Conservation (phyloP, 768 basidiomycete species). For the Holtermanniella nyarrowii region DNA sequence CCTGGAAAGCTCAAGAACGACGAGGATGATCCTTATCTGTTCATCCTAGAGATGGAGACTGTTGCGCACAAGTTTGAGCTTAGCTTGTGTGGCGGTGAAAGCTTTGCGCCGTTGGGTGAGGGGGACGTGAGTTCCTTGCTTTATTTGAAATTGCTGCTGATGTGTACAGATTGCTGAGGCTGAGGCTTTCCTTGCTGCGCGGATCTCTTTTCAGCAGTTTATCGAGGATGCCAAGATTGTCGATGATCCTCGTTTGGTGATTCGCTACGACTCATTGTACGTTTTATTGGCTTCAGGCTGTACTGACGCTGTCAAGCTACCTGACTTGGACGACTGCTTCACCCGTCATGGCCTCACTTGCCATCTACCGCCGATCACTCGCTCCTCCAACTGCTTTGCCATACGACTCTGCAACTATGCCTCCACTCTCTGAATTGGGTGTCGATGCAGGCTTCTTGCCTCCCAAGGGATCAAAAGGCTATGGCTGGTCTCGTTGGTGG, state of each 20-base stretch:
- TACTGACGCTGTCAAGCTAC: slow-evolving; percentile 46
- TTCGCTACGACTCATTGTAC: slow-evolving; percentile 63
- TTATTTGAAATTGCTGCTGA: not conserved
- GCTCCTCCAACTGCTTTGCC: slow-evolving; percentile 17
- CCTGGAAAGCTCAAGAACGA: slow-evolving; percentile 54
- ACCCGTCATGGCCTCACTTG: slow-evolving; percentile 63
- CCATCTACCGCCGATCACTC: slow-evolving; percentile 53
- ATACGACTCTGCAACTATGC: slow-evolving; percentile 1
- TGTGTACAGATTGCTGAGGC: slow-evolving; percentile 50
- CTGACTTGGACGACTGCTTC: slow-evolving; percentile 66
- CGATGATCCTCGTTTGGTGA: slow-evolving; percentile 56
- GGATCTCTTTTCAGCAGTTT: slow-evolving; percentile 57
- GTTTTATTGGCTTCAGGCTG: slow-evolving; percentile 29
- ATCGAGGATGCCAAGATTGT: slow-evolving; percentile 57
- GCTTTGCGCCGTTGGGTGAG: slow-evolving; percentile 12
- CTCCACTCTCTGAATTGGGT: slow-evolving; percentile 10
- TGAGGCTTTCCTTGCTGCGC: slow-evolving; percentile 51
- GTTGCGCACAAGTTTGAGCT: slow-evolving; percentile 57
- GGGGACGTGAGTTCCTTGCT: slow-evolving; percentile 7
- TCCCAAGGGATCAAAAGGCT: slow-evolving; percentile 17
- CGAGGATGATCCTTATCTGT: slow-evolving; percentile 53
- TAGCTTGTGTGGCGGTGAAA: slow-evolving; percentile 49
- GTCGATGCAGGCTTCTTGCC: slow-evolving; percentile 1
- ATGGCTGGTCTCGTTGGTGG: slow-evolving; percentile 42
- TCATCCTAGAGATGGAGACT: slow-evolving; percentile 57